These are phyloP conservation scores for Draba incana DNA, from an alignment of 345 rosid genomes.

Conservation along the genomic window DNA sequence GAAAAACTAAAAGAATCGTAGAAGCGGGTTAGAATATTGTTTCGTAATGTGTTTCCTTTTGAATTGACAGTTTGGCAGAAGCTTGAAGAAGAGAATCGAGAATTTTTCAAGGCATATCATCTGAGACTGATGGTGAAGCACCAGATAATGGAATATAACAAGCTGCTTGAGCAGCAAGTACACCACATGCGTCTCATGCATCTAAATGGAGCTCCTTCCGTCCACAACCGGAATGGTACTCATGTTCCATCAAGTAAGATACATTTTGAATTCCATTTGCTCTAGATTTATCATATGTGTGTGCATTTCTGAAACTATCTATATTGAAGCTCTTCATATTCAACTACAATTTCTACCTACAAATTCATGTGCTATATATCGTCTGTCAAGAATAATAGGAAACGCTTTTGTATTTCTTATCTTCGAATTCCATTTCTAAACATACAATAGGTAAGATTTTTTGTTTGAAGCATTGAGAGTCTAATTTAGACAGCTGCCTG, in stretches of 20 bases:
- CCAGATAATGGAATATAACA: constrained; percentile 83
- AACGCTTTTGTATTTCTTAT: constrained; percentile 4
- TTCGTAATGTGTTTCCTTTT: background rate
- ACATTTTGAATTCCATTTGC: constrained; percentile 1
- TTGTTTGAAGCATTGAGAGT: background rate
- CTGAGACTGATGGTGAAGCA: constrained; percentile 81
- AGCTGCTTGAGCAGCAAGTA: constrained; percentile 85
- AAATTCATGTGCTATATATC: background rate
- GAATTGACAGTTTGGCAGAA: constrained; percentile 84
- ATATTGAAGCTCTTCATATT: background rate
- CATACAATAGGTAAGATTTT: too few relatives aligned
- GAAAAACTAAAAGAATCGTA: too few relatives aligned
- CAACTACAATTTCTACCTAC: background rate
- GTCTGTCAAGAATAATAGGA: background rate
- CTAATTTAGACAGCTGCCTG: background rate
- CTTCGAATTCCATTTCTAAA: background rate
- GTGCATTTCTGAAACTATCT: background rate
- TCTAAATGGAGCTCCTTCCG: constrained; percentile 53
- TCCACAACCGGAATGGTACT: constrained; percentile 66
- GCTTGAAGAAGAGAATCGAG: constrained; percentile 93
- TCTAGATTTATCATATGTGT: background rate
- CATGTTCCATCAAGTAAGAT: constrained; percentile 65
- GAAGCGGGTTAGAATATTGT: too few relatives aligned
- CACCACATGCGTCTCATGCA: constrained; percentile 66
- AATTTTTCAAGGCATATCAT: constrained; percentile 87